phyloP scores from a whole-genome alignment of 169 alveolate genomes.

The Haemoproteus tartakovskyi region DNA sequence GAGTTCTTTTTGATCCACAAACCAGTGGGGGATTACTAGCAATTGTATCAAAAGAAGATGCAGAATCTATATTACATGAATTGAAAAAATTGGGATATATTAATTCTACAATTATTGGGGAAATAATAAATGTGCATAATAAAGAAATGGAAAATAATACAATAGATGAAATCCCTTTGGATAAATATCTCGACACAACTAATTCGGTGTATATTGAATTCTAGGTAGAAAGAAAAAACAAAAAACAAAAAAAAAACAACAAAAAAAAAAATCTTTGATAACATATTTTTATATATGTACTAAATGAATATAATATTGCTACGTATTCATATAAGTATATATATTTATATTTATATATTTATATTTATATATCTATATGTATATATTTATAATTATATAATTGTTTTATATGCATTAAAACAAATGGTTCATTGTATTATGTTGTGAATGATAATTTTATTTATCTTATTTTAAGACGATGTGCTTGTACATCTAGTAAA shows the following conservation, averaged over 20 bases:
- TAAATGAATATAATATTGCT: not conserved
- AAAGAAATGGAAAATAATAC: conserved; percentile 18
- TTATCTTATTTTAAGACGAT: no score
- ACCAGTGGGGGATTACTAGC: conserved; percentile 67
- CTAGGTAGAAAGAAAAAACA: conserved; percentile 1
- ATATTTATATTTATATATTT: not conserved
- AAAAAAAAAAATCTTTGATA: not conserved
- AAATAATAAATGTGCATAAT: conserved; percentile 62
- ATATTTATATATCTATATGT: no score
- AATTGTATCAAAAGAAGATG: conserved; percentile 37
- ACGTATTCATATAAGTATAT: not conserved
- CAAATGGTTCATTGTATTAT: no score
- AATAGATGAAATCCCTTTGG: conserved; percentile 6
- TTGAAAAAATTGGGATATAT: conserved; percentile 50
- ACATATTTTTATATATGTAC: not conserved
- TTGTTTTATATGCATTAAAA: no score
- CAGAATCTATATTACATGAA: conserved; percentile 17
- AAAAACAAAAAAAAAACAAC: conserved; percentile 1
- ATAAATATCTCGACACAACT: conserved; percentile 38
- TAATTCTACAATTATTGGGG: conserved; percentile 51
- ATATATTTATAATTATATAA: no score
- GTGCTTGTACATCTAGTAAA: no score
- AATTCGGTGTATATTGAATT: conserved; percentile 42
- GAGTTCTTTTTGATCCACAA: conserved; percentile 64
- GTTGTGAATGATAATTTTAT: no score